Conservation (phyloP, 164 flowering plant genomes). For the Stephania japonica region DNA sequence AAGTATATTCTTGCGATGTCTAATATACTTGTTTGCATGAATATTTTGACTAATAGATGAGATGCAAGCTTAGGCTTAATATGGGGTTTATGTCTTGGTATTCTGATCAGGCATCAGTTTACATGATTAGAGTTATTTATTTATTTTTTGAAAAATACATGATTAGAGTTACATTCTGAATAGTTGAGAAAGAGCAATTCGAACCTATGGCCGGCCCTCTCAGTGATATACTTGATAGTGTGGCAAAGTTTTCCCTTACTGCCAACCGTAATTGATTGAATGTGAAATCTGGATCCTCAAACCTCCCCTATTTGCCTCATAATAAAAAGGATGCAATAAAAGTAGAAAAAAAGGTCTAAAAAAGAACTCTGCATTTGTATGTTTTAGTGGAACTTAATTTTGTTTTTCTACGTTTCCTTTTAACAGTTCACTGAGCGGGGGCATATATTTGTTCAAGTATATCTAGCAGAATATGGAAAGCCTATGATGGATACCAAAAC, state of each 20-base stretch:
- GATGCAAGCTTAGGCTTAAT: background rate
- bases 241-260: background rate
- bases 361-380: background rate
- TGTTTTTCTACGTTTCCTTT: constrained; percentile 8
- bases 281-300: too few relatives aligned
- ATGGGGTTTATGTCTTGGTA: background rate
- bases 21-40: background rate
- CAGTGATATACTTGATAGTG: background rate
- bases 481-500: constrained; percentile 28
- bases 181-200: background rate
- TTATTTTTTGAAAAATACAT: too few relatives aligned
- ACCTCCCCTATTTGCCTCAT: background rate
- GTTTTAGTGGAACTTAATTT: background rate
- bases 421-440: constrained; percentile 86
- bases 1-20: constrained; percentile 21
- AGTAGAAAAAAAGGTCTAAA: background rate
- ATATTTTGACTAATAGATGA: background rate
- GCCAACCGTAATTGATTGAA: background rate
- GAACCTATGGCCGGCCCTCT: too few relatives aligned
- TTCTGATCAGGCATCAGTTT: background rate
- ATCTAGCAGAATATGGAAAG: constrained; percentile 51
- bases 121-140: background rate
- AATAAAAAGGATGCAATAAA: background rate
- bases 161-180: background rate
- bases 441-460: constrained; percentile 87